Evolutionary conservation across 2,329 filamentous ascomycete genomes (phyloP).

Genomic region (Aureobasidium leucospermi): DNA sequence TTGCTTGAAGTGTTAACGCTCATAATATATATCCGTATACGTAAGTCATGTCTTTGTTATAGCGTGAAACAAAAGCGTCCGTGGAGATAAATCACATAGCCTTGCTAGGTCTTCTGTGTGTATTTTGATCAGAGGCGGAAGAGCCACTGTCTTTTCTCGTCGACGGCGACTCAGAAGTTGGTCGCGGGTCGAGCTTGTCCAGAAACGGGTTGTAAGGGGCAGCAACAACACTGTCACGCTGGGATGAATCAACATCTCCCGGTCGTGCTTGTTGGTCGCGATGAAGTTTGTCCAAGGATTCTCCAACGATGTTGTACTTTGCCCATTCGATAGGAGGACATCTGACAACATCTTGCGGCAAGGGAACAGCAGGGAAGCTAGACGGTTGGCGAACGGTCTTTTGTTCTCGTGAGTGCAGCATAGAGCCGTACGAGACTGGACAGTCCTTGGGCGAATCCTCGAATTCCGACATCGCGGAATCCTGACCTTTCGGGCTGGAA

Average conservation of each 20-base stretch:
- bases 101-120: not conserved
- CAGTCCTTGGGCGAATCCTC: not conserved
- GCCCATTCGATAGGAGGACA: constrained; percentile 91
- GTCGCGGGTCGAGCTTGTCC: constrained; percentile 39
- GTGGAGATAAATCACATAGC: not conserved
- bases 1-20: not conserved
- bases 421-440: not conserved
- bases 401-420: constrained; percentile 15
- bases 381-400: not conserved
- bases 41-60: constrained; percentile 11
- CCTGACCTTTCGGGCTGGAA: constrained; percentile 14
- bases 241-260: constrained; percentile 21
- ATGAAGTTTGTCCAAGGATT: constrained; percentile 76
- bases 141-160: constrained; percentile 17
- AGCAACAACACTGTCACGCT: constrained; percentile 45
- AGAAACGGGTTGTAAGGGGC: constrained; percentile 54
- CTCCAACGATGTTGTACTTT: constrained; percentile 85
- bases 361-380: constrained; percentile 60
- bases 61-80: not conserved
- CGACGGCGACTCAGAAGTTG: not conserved
- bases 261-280: constrained; percentile 67
- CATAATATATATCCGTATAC: constrained; percentile 1
- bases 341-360: constrained; percentile 73
- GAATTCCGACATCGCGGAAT: not conserved
- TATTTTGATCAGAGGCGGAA: constrained; percentile 3